Percentiles rank a stretch among this genome's conserved stretches.
Conservation (phyloP, 176 grass and related monocot species). For the Triticum turgidum region DNA sequence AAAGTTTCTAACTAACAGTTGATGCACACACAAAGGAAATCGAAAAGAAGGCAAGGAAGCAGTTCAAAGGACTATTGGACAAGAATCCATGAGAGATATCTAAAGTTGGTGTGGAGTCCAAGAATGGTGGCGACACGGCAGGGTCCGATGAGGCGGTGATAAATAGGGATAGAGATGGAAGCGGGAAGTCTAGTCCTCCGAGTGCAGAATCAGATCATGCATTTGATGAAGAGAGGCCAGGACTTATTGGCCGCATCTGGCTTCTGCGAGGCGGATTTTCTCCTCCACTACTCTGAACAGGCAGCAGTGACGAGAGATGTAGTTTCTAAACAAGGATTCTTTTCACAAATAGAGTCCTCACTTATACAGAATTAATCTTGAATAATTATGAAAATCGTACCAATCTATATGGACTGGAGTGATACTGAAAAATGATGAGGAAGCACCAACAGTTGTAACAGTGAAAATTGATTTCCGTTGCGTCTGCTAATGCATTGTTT, state of each 20-base stretch:
- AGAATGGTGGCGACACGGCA: background rate
- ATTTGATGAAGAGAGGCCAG: constrained; percentile 60
- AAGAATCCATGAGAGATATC: constrained; percentile 95
- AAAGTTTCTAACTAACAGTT: background rate
- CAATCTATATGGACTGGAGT: background rate
- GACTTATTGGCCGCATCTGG: constrained; percentile 59
- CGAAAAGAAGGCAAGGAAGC: constrained; percentile 79
- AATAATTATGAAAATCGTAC: background rate
- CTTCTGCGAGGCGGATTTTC: constrained; percentile 56
- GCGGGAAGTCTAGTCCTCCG: background rate
- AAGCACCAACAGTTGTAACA: background rate
- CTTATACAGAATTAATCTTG: background rate
- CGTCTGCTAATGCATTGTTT: too few relatives aligned
- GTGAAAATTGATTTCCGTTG: background rate
- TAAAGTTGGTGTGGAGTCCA: constrained; percentile 41
- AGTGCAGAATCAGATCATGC: constrained; percentile 20
- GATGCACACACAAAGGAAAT: constrained; percentile 49
- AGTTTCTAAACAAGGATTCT: too few relatives aligned
- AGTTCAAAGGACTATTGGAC: constrained; percentile 98
- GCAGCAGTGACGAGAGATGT: background rate
- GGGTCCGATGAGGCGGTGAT: constrained; percentile 22
- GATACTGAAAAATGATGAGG: background rate
- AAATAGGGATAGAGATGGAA: constrained; percentile 27
- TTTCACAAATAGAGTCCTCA: too few relatives aligned
- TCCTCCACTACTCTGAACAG: constrained; percentile 58